These are phyloP conservation scores for Cryptococcus sp. DNA, from an alignment of 1,284 basidiomycete genomes.

Conservation along the genomic window DNA sequence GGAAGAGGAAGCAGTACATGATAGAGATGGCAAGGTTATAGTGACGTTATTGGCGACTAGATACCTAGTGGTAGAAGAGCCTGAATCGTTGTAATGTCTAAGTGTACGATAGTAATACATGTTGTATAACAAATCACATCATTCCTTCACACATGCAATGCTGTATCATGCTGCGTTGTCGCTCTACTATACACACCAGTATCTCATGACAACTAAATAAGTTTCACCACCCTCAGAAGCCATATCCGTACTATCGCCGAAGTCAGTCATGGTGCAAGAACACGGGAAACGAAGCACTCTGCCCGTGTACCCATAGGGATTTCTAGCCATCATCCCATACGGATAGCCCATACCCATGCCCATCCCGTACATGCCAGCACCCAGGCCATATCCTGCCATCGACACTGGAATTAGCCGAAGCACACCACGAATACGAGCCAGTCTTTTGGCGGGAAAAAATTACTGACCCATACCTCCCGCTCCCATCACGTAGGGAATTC, in stretches of 20 bases:
- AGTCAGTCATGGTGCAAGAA: background rate
- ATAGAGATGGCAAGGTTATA: background rate
- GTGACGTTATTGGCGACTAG: slow-evolving; percentile 33
- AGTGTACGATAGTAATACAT: background rate
- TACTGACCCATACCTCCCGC: slow-evolving; percentile 33
- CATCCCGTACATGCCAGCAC: slow-evolving; percentile 33
- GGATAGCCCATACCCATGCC: slow-evolving; percentile 38
- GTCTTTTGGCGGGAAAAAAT: background rate
- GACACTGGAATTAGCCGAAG: background rate
- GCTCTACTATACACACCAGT: too few relatives aligned
- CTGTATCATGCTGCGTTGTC: too few relatives aligned
- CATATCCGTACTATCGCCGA: slow-evolving; percentile 8
- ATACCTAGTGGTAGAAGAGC: slow-evolving; percentile 37
- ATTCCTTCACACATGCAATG: too few relatives aligned
- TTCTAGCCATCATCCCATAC: slow-evolving; percentile 33
- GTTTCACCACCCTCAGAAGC: slow-evolving; percentile 5
- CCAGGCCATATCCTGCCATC: slow-evolving; percentile 25
- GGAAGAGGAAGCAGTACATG: background rate
- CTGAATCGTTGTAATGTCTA: background rate
- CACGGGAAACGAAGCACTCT: slow-evolving; percentile 26
- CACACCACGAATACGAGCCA: background rate
- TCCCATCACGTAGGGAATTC: slow-evolving; percentile 39
- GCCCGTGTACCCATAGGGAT: slow-evolving; percentile 39
- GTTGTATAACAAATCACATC: slow-evolving; percentile 1
- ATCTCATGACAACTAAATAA: too few relatives aligned